Evolutionary conservation across 2,329 filamentous ascomycete species (phyloP), one percentile per base, ranked within the genome.

Genomic region (Alternaria metachromatica): DNA sequence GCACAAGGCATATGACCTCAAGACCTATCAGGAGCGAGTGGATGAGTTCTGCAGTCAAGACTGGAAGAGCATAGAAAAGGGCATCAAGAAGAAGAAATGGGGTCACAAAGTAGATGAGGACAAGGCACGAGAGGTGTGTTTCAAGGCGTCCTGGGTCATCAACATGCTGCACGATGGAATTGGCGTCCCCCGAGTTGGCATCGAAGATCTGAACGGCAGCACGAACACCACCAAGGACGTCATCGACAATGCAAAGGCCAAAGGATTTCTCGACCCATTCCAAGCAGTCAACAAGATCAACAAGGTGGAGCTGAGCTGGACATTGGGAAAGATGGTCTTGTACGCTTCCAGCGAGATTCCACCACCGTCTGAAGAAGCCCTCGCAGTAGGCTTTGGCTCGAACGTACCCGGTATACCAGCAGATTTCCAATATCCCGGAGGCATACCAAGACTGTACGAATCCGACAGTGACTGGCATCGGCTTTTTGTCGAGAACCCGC

Each of bases 111-210:
- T 93, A 2, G 87, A 91, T 69, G 84, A 84, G 62, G 88, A 91
- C 72, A 92, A 90, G 54, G 94, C 94, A 6, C 88, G 91, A 68
- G 90, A 97, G 76, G 92, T 97, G 2, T 99, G 96, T 79, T 99
- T 99, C 86, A 99, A 99, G 80, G 94, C 96, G 0, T 96, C 93
- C 6, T 99, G 96, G 96, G 84, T 99, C 48, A 97, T 99, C 76
- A 99, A 96, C 72, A 90, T 99, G 75, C 85, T 99, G 5, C 95
- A 99, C 74, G 93, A 97, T 66, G 96, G 96, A 2, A 97, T 99
- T 68, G 96, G 96, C 1, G 89, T 99, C 55, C 96, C 96, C 6
- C 88, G 94, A 55, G 85, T 96, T 6, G 93, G 92, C 1, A 81
- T 97, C 13, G 95, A 97, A 71, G 83, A 88, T 20, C 84, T 86